A percentile compares a stretch with the other conserved stretches of the same genome.
Evolutionary conservation across 805 yeast species (phyloP).

Genomic region (Peterozyma xylosa): DNA sequence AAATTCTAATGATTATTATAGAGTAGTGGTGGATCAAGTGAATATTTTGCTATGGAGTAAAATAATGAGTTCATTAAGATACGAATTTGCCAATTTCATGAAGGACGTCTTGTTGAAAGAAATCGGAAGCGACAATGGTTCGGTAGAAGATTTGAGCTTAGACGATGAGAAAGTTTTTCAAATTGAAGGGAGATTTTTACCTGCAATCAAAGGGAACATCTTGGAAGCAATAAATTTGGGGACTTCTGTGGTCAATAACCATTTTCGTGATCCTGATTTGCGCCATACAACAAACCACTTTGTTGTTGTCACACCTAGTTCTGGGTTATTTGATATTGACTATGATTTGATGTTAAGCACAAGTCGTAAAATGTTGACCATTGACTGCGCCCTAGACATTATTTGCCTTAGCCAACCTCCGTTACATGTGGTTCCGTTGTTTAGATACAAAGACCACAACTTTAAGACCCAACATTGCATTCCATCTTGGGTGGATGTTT

Average conservation of each 20-base stretch:
- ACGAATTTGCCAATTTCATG: constrained; percentile 79
- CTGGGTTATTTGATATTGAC: constrained; percentile 91
- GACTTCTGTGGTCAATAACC: constrained; percentile 65
- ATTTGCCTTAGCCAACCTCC: constrained; percentile 89
- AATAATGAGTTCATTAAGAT: constrained; percentile 79
- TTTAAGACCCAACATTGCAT: constrained; percentile 60
- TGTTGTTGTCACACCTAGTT: constrained; percentile 81
- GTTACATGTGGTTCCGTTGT: constrained; percentile 82
- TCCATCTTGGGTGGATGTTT: constrained; percentile 94
- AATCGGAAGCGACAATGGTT: constrained; percentile 23
- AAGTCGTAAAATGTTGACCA: constrained; percentile 62
- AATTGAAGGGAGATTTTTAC: constrained; percentile 61
- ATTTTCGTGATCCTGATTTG: constrained; percentile 78
- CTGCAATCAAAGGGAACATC: constrained; percentile 84
- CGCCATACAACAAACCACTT: constrained; percentile 90
- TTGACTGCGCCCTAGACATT: constrained; percentile 84
- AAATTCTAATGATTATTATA: constrained; percentile 69
- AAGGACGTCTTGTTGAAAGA: constrained; percentile 55
- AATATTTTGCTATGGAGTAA: constrained; percentile 84
- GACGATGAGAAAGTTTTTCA: constrained; percentile 18
- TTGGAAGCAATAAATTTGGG: constrained; percentile 85
- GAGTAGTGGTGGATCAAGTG: constrained; percentile 94
- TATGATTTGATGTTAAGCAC: constrained; percentile 68
- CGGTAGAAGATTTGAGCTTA: constrained; percentile 14
- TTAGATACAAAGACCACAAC: constrained; percentile 55